A percentile compares a stretch with the other conserved stretches of the same genome.
Evolutionary conservation across 352 stramenopile species (phyloP).

Genomic region (Phytopythium montanum): DNA sequence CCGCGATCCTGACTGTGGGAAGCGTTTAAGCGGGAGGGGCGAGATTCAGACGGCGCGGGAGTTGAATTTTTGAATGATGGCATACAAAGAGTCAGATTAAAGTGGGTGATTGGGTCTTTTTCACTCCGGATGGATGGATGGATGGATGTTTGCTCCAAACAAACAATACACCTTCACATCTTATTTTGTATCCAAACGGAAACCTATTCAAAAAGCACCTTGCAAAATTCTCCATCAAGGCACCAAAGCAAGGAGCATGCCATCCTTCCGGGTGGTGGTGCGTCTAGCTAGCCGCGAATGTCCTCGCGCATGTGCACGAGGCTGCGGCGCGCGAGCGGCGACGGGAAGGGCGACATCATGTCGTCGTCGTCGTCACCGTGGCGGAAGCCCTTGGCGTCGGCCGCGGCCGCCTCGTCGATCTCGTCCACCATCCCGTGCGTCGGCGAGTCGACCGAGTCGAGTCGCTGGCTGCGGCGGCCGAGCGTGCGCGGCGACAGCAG

Average conservation of each 20-base stretch:
- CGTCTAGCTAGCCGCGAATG: slow-evolving; percentile 36
- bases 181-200: background rate
- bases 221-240: background rate
- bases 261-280: background rate
- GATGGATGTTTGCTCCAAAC: background rate
- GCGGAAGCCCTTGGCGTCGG: slow-evolving; percentile 22
- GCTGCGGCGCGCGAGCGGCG: slow-evolving; percentile 27
- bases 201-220: background rate
- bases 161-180: background rate
- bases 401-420: slow-evolving; percentile 17
- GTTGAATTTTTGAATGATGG: slow-evolving; percentile 8
- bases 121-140: background rate
- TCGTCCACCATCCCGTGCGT: slow-evolving; percentile 47
- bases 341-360: slow-evolving; percentile 21
- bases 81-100: slow-evolving; percentile 4
- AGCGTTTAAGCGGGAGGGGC: background rate
- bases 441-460: slow-evolving; percentile 78
- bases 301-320: slow-evolving; percentile 39
- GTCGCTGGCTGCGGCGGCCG: slow-evolving; percentile 50
- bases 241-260: too few species aligned
- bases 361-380: slow-evolving; percentile 31
- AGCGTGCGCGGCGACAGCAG: slow-evolving; percentile 71
- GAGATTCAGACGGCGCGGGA: background rate
- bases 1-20: slow-evolving; percentile 2
- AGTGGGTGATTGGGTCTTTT: slow-evolving; percentile 2